Evolutionary conservation across 2,329 filamentous ascomycete genomes (phyloP).

Genomic region (Venturia asperata): DNA sequence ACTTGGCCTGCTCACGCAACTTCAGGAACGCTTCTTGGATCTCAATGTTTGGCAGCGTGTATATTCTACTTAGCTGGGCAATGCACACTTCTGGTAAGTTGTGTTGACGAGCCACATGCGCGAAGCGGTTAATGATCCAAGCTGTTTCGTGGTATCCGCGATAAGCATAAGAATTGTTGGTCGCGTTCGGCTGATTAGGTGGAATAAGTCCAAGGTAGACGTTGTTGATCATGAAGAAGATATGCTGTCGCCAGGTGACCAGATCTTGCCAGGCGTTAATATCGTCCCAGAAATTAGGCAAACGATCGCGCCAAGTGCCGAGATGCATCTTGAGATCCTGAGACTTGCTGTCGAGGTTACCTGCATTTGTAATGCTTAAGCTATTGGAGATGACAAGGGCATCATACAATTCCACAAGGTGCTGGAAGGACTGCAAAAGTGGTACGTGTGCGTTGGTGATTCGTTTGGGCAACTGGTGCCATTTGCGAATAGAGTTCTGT

Average conservation of each 20-base stretch:
- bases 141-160: conserved; percentile 97
- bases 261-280: conserved; percentile 99
- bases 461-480: conserved; percentile 92
- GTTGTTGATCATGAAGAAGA: conserved; percentile 93
- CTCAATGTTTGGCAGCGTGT: conserved; percentile 97
- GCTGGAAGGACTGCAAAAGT: conserved; percentile 93
- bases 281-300: conserved; percentile 98
- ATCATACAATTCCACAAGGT: conserved; percentile 93
- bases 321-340: conserved; percentile 91
- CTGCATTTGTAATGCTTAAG: conserved; percentile 71
- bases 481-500: conserved; percentile 93
- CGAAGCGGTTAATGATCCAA: conserved; percentile 99
- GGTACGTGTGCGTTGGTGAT: conserved; percentile 95
- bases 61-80: conserved; percentile 92
- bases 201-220: conserved; percentile 76
- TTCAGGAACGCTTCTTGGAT: conserved; percentile 99
- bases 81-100: conserved; percentile 96
- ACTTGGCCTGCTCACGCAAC: conserved; percentile 95
- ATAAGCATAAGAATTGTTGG: conserved; percentile 82
- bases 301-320: conserved; percentile 87
- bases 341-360: conserved; percentile 87
- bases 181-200: conserved; percentile 56
- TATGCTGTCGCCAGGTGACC: conserved; percentile 99
- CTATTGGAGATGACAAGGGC: conserved; percentile 94
- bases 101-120: conserved; percentile 95